Conservation (phyloP, 2,329 filamentous ascomycete species). For the Fusarium sp. region DNA sequence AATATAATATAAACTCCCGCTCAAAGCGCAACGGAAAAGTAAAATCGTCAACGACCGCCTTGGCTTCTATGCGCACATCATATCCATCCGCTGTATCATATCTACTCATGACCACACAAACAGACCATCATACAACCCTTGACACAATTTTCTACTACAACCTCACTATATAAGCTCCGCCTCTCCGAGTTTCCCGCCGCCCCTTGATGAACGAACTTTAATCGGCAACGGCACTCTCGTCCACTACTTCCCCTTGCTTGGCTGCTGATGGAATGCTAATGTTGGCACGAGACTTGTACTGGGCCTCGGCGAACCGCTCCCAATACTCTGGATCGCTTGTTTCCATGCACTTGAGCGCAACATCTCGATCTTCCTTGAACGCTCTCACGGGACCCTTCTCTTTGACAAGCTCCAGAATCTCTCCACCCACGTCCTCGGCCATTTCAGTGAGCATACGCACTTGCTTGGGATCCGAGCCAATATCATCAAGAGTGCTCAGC, state of each 20-base stretch:
- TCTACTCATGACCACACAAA: slow-evolving; percentile 16
- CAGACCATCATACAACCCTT: slow-evolving; percentile 13
- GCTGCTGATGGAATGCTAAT: slow-evolving; percentile 49
- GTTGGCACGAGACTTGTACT: slow-evolving; percentile 67
- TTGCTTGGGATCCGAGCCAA: slow-evolving; percentile 61
- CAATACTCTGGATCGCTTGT: slow-evolving; percentile 73
- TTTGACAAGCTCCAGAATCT: slow-evolving; percentile 63
- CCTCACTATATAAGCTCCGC: slow-evolving; percentile 1
- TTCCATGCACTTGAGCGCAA: slow-evolving; percentile 60
- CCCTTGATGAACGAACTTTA: slow-evolving; percentile 28
- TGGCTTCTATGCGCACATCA: slow-evolving; percentile 37
- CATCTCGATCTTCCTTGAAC: slow-evolving; percentile 66
- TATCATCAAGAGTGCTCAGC: slow-evolving; percentile 59
- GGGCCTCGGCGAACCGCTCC: slow-evolving; percentile 68
- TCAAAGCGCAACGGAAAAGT: slow-evolving; percentile 30
- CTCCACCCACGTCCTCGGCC: slow-evolving; percentile 69
- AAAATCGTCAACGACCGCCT: slow-evolving; percentile 39
- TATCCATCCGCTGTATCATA: slow-evolving; percentile 12
- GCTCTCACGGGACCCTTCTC: slow-evolving; percentile 68
- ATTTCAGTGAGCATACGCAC: slow-evolving; percentile 66
- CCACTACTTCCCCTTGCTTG: slow-evolving; percentile 40
- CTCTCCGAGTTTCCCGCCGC: not conserved
- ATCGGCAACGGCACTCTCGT: slow-evolving; percentile 57
- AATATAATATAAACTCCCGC: slow-evolving; percentile 28
- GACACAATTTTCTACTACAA: not conserved